Evolutionary conservation across 805 yeast genomes (phyloP), one percentile per base, ranked within the genome.

Genomic region (Candida ovalis): DNA sequence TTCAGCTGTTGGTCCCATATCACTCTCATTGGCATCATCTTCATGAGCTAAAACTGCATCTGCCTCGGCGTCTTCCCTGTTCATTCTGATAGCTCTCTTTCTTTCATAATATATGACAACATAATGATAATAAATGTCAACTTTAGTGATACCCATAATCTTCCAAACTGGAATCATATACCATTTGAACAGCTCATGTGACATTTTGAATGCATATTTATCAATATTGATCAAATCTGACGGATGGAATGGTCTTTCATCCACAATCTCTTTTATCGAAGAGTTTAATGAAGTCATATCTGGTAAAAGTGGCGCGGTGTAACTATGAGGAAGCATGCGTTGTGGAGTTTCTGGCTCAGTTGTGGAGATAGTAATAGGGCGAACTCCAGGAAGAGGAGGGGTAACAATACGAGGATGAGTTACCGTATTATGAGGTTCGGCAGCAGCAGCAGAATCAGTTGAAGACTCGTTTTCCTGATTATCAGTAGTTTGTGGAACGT

Each of bases 71-170:
- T 35, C 38, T 18, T 18, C 33, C 15, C 24, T 23, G 13, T 9
- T 6, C 2, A 42, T 21, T 5, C 71, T 58, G 28, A 32, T 43
- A 15, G 28, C 19, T 48, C 71, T 60, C 27, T 54, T 52, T 30
- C 54, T 54, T 41, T 61, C 63, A 53, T 70, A 72, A 40, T 59
- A 56, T 39, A 49, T 48, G 38, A 75, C 63, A 27, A 81, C 80
- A 15, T 77, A 79, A 69, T 80, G 76, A 60, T 78, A 70, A 57
- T 72, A 74, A 45, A 83, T 55, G 51, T 82, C 81, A 8, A 61
- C 54, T 43, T 58, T 68, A 2, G 73, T 56, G 32, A 83, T 70
- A 1, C 86, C 85, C 83, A 83, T 78, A 4, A 78, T 23, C 36
- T 60, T 62, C 85, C 86, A 82, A 60, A 78, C 78, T 0, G 75